Evolutionary conservation across 495 filamentous ascomycete species (phyloP).

Genomic region (Evernia prunastri): DNA sequence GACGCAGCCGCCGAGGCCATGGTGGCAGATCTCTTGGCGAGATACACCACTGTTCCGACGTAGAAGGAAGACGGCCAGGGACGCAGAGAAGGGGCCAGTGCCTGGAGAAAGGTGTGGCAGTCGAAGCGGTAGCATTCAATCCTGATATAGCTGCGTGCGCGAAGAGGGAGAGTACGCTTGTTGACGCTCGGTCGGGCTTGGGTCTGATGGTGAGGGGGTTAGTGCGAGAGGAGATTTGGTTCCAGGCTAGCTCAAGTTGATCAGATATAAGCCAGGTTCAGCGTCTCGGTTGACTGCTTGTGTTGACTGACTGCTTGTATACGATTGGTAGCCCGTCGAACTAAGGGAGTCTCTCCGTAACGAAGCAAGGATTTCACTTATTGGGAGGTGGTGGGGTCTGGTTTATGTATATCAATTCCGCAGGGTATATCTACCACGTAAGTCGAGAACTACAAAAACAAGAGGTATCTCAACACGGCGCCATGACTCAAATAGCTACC

Average conservation of each 20-base stretch:
- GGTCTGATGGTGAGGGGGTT: no score
- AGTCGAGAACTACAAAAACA: conserved; percentile 2
- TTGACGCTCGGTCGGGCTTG: no score
- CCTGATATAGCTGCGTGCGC: no score
- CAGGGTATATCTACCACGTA: background rate
- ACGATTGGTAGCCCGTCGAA: background rate
- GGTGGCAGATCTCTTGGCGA: conserved; percentile 13
- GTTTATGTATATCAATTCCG: background rate
- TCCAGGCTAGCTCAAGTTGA: no score
- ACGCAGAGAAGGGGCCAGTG: background rate
- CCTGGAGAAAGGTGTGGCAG: no score
- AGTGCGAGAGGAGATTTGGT: no score
- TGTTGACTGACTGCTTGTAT: background rate
- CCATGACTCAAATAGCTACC: background rate
- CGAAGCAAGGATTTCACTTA: background rate
- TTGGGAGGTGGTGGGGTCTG: background rate
- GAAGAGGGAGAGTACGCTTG: no score
- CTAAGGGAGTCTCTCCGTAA: background rate
- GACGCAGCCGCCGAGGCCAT: conserved; percentile 3
- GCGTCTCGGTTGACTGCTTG: background rate
- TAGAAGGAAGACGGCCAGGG: background rate
- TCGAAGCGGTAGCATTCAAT: background rate
- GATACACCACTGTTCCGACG: conserved; percentile 15
- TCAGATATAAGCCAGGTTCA: no score
- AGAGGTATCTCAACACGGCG: conserved; percentile 1